Evolutionary conservation across 2,329 filamentous ascomycete genomes (phyloP).

Genomic region (Cordyceps farinosa): DNA sequence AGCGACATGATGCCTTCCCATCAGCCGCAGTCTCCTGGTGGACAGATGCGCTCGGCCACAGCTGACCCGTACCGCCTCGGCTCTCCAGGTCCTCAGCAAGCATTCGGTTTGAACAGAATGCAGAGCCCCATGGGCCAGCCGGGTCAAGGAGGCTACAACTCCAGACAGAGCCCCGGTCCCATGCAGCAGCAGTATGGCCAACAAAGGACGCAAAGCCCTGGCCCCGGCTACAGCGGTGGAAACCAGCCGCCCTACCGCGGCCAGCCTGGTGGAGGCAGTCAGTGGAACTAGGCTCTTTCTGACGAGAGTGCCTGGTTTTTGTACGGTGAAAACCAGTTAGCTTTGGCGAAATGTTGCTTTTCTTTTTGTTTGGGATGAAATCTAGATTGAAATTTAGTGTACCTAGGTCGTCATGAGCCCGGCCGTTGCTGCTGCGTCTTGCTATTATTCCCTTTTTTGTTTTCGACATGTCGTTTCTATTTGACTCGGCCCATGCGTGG

Average conservation of each 20-base stretch:
- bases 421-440: constrained; percentile 1
- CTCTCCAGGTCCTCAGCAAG: constrained; percentile 20
- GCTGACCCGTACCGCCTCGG: constrained; percentile 18
- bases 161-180: constrained; percentile 13
- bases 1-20: constrained; percentile 8
- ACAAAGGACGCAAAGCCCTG: constrained; percentile 16
- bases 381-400: constrained; percentile 7
- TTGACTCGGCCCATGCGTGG: background rate
- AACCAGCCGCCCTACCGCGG: constrained; percentile 14
- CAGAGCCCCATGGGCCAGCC: constrained; percentile 18
- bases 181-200: constrained; percentile 15
- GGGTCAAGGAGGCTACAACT: constrained; percentile 8
- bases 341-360: background rate
- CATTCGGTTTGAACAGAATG: constrained; percentile 18
- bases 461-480: background rate
- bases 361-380: background rate
- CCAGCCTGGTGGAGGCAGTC: constrained; percentile 9
- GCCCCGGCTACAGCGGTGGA: constrained; percentile 5
- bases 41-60: constrained; percentile 11
- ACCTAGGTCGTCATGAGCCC: constrained; percentile 11
- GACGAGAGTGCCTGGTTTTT: background rate
- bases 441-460: background rate
- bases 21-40: constrained; percentile 2
- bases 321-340: background rate
- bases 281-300: constrained; percentile 5